Percentiles rank a stretch among this genome's conserved stretches.
phyloP scores from a whole-genome alignment of 2,329 filamentous ascomycete genomes.

The Aspergillus piperis region DNA sequence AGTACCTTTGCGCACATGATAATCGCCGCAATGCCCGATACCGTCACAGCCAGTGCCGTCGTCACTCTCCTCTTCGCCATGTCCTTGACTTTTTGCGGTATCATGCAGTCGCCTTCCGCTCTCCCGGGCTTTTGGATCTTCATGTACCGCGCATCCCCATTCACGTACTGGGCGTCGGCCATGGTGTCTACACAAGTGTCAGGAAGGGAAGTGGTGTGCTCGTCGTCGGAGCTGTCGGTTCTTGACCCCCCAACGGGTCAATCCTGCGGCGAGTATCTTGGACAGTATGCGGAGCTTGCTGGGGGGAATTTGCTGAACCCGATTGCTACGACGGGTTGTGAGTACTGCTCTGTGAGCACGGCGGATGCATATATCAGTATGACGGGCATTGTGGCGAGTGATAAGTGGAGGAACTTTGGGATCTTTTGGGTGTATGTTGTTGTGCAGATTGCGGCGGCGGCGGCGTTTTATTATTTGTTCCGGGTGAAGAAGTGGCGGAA shows the following conservation, averaged over 20 bases:
- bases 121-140: conserved; percentile 19
- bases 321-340: conserved; percentile 1
- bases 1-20: conserved; percentile 70
- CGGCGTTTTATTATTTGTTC: conserved; percentile 13
- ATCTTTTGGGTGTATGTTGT: conserved; percentile 29
- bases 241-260: conserved; percentile 4
- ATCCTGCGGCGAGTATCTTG: conserved; percentile 11
- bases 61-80: conserved; percentile 14
- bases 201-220: conserved; percentile 5
- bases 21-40: conserved; percentile 50
- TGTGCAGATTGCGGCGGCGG: conserved; percentile 24
- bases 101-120: conserved; percentile 13
- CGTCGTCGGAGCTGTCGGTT: not conserved
- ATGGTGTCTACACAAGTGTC: conserved; percentile 5
- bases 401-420: conserved; percentile 10
- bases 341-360: conserved; percentile 5
- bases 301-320: conserved; percentile 7
- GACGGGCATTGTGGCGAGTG: not conserved
- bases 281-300: conserved; percentile 1
- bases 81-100: conserved; percentile 17
- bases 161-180: conserved; percentile 26
- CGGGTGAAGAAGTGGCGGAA: not conserved
- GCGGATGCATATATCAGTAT: conserved; percentile 3
- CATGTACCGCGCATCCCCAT: conserved; percentile 18
- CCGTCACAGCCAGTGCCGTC: conserved; percentile 7